Percentiles rank a stretch among this genome's conserved stretches.
phyloP scores from a whole-genome alignment of 495 filamentous ascomycete genomes.

The Arthonia radiata region DNA sequence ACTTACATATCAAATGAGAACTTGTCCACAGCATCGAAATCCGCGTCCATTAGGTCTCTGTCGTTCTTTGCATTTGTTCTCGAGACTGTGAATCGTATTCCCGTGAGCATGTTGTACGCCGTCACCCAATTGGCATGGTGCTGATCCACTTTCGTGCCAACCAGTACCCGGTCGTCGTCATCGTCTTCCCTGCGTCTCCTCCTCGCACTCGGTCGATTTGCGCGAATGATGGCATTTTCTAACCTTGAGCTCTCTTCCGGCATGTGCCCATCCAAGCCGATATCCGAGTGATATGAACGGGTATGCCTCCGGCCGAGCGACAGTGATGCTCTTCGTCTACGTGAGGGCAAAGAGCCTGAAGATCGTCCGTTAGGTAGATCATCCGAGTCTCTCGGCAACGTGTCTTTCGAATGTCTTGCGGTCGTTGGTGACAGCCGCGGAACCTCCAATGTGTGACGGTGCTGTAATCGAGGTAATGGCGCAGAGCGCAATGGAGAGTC shows the following conservation, averaged over 20 bases:
- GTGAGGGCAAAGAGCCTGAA: conserved; percentile 41
- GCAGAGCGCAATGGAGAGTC: conserved; percentile 18
- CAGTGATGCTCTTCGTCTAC: conserved; percentile 52
- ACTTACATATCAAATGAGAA: conserved; percentile 93
- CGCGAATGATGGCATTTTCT: conserved; percentile 77
- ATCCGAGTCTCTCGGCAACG: conserved; percentile 26
- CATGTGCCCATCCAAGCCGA: conserved; percentile 49
- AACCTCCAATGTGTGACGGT: conserved; percentile 81
- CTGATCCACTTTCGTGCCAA: conserved; percentile 97
- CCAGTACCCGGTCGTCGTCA: conserved; percentile 67
- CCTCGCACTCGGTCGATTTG: conserved; percentile 65
- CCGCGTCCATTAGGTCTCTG: conserved; percentile 59
- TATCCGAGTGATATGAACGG: conserved; percentile 61
- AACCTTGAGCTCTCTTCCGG: no score
- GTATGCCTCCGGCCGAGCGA: conserved; percentile 58
- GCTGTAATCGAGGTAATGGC: conserved; percentile 29
- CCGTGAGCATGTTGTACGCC: conserved; percentile 98
- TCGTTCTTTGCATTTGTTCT: conserved; percentile 94
- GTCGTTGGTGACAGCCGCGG: conserved; percentile 32
- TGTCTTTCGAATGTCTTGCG: conserved; percentile 24
- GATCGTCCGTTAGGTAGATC: conserved; percentile 56
- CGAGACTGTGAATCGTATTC: conserved; percentile 90
- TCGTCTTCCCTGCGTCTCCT: conserved; percentile 70
- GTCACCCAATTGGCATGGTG: conserved; percentile 95
- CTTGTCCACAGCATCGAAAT: conserved; percentile 84